A percentile compares a stretch with the other conserved stretches of the same genome.
Evolutionary conservation across 495 filamentous ascomycete genomes (phyloP).

Genomic region (Ascobolus immersus): DNA sequence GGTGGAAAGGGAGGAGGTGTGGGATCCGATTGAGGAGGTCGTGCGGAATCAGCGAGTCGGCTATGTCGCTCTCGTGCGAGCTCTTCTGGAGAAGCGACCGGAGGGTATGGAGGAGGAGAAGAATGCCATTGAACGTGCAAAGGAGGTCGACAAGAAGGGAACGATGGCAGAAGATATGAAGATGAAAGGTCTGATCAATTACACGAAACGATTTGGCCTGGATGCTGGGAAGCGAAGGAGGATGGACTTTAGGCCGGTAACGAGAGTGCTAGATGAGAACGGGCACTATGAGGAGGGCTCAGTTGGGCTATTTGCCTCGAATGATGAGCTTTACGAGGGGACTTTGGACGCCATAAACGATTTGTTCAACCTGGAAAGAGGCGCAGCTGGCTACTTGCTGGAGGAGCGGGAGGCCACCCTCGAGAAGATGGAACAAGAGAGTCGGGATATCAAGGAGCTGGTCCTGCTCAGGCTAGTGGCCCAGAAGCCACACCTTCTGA

Average conservation of each 20-base stretch:
- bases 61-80: constrained; percentile 18
- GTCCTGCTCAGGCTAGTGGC: constrained; percentile 27
- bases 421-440: constrained; percentile 16
- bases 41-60: constrained; percentile 22
- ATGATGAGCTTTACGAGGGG: too few relatives aligned
- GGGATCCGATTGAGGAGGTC: constrained; percentile 30
- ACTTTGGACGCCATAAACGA: too few relatives aligned
- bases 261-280: constrained; percentile 1
- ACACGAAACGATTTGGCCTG: too few relatives aligned
- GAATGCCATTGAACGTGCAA: constrained; percentile 22
- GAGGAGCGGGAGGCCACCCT: constrained; percentile 20
- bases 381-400: background rate
- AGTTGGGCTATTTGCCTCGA: too few relatives aligned
- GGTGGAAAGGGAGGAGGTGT: constrained; percentile 17
- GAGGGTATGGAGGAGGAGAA: constrained; percentile 4
- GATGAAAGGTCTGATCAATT: too few relatives aligned
- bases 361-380: background rate
- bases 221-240: constrained; percentile 3
- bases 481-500: constrained; percentile 23
- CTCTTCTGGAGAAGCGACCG: constrained; percentile 15
- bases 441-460: constrained; percentile 22
- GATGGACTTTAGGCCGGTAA: constrained; percentile 1
- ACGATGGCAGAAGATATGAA: constrained; percentile 6
- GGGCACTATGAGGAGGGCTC: too few relatives aligned
- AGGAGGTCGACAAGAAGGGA: constrained; percentile 6